Percentiles rank a stretch among this genome's conserved stretches.
Evolutionary conservation across 2,329 filamentous ascomycete genomes (phyloP).

Genomic region (Scytalidium lignicola): DNA sequence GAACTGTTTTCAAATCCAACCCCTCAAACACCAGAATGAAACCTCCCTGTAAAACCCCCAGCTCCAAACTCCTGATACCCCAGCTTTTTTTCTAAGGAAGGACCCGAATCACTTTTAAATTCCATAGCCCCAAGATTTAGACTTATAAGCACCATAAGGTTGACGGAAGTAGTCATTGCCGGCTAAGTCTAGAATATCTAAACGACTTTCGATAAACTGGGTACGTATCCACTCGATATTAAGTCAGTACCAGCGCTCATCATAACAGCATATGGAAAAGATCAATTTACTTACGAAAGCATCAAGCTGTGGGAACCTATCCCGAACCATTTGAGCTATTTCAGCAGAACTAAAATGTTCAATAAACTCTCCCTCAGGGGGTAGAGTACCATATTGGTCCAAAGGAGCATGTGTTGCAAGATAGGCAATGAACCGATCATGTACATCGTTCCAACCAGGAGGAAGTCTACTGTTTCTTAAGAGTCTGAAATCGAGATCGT

Average conservation of each 20-base stretch:
- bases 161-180: conserved; percentile 22
- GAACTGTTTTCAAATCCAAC: no score
- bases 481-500: background rate
- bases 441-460: conserved; percentile 13
- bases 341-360: conserved; percentile 17
- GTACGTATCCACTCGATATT: background rate
- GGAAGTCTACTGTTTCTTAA: conserved; percentile 11
- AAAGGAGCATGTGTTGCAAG: conserved; percentile 22
- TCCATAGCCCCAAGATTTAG: conserved; percentile 16
- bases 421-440: conserved; percentile 24
- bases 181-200: conserved; percentile 15
- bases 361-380: conserved; percentile 12
- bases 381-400: conserved; percentile 13
- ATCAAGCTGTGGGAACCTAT: conserved; percentile 17
- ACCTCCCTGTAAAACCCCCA: no score
- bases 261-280: background rate
- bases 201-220: conserved; percentile 15
- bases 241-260: background rate
- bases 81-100: no score
- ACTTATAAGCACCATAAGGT: conserved; percentile 18
- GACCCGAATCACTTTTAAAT: conserved; percentile 8
- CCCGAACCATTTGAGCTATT: conserved; percentile 12
- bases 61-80: no score
- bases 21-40: no score
- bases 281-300: conserved; percentile 11